Evolutionary conservation across 2,329 filamentous ascomycete species (phyloP).

Genomic region (Ramularia collo-cygni): DNA sequence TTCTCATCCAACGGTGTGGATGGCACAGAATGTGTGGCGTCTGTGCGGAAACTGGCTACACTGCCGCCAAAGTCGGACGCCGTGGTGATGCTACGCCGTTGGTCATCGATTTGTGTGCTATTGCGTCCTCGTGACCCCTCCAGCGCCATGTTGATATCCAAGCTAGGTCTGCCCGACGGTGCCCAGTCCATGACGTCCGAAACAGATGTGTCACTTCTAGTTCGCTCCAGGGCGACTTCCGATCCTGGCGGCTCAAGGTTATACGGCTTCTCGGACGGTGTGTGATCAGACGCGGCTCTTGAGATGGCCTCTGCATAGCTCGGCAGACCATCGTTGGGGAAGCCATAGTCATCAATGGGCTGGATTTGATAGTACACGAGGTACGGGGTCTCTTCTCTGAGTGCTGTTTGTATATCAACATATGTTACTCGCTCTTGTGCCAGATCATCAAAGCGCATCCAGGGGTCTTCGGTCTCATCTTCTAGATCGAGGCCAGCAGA

Average conservation of each 20-base stretch:
- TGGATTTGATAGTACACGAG: constrained; percentile 92
- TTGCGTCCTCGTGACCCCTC: constrained; percentile 28
- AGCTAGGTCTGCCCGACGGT: constrained; percentile 19
- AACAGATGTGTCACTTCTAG: too few species aligned
- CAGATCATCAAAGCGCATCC: constrained; percentile 94
- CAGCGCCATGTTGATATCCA: constrained; percentile 26
- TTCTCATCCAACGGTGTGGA: constrained; percentile 40
- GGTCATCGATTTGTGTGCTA: constrained; percentile 32
- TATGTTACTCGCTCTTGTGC: constrained; percentile 61
- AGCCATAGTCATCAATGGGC: constrained; percentile 67
- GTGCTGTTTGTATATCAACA: constrained; percentile 69
- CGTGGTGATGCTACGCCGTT: constrained; percentile 37
- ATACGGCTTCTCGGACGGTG: constrained; percentile 22
- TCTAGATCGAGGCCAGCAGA: constrained; percentile 22
- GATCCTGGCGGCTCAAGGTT: constrained; percentile 14
- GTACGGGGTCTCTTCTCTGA: constrained; percentile 87
- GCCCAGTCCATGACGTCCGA: constrained; percentile 19
- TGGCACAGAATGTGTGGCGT: constrained; percentile 25
- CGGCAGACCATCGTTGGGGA: constrained; percentile 31
- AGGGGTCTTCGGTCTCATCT: constrained; percentile 64
- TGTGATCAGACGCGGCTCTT: constrained; percentile 21
- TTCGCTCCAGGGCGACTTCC: constrained; percentile 14
- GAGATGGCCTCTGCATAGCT: constrained; percentile 36
- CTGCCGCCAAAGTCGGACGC: constrained; percentile 30
- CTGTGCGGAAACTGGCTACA: constrained; percentile 19